A percentile compares a stretch with the other conserved stretches of the same genome.
These are phyloP conservation scores for Cerioporus squamosus DNA, from an alignment of 1,284 basidiomycete genomes.

Conservation along the genomic window DNA sequence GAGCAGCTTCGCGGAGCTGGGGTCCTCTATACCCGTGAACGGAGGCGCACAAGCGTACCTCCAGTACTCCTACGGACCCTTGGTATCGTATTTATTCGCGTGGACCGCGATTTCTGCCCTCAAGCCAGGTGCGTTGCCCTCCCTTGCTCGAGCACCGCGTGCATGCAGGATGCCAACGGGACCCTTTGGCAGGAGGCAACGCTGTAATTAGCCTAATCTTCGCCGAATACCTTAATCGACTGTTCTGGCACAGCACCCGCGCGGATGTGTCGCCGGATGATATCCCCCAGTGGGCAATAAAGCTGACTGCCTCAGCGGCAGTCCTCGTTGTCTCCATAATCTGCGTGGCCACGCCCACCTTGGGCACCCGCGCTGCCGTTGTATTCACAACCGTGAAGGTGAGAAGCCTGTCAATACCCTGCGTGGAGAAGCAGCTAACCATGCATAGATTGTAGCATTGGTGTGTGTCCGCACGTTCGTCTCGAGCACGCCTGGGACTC, in stretches of 20 bases:
- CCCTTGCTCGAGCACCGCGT: background rate
- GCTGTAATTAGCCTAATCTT: conserved; percentile 77
- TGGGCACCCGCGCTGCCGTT: conserved; percentile 84
- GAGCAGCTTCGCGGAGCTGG: conserved; percentile 88
- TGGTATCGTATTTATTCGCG: conserved; percentile 85
- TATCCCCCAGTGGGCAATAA: conserved; percentile 93
- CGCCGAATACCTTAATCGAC: conserved; percentile 86
- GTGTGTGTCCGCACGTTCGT: conserved; percentile 37
- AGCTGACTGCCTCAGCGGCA: conserved; percentile 81
- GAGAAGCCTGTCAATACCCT: conserved; percentile 12
- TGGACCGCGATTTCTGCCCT: conserved; percentile 92
- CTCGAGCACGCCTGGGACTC: background rate
- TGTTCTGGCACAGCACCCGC: conserved; percentile 70
- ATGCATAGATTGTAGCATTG: conserved; percentile 56
- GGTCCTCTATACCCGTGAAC: conserved; percentile 82
- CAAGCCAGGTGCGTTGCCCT: conserved; percentile 65
- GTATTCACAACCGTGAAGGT: conserved; percentile 90
- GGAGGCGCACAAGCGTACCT: conserved; percentile 94
- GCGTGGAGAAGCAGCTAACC: background rate
- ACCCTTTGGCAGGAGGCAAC: conserved; percentile 51
- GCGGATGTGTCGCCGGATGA: conserved; percentile 72
- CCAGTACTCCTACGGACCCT: conserved; percentile 86
- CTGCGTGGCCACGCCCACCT: conserved; percentile 78
- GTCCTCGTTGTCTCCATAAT: conserved; percentile 75
- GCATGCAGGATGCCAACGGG: background rate